Conservation (phyloP, 2,329 filamentous ascomycete species). For the Amauroascus niger region DNA sequence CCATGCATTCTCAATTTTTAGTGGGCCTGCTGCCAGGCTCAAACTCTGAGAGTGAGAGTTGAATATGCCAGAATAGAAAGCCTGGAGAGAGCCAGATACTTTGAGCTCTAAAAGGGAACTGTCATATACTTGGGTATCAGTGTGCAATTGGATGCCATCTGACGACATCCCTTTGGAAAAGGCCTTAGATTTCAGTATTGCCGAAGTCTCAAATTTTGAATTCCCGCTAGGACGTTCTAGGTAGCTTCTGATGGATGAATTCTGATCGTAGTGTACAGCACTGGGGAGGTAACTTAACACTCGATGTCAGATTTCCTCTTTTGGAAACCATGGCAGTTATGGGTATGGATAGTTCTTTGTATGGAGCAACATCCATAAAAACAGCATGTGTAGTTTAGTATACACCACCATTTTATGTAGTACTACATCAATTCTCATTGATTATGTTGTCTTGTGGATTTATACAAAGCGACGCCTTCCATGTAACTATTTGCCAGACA, state of each 20-base stretch:
- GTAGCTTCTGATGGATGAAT: too few relatives aligned
- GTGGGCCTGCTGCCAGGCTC: background rate
- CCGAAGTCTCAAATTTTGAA: background rate
- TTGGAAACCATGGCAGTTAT: background rate
- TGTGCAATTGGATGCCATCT: slow-evolving; percentile 7
- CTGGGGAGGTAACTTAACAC: background rate
- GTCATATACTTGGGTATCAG: slow-evolving; percentile 15
- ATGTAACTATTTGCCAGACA: too few relatives aligned
- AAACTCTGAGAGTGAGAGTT: background rate
- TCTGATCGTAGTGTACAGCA: too few relatives aligned
- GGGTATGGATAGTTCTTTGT: too few relatives aligned
- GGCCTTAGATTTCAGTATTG: background rate
- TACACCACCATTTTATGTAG: too few relatives aligned
- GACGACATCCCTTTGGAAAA: background rate
- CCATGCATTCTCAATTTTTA: slow-evolving; percentile 21
- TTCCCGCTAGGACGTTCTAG: too few relatives aligned
- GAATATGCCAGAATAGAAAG: slow-evolving; percentile 8
- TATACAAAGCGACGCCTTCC: too few relatives aligned
- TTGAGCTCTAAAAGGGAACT: slow-evolving; percentile 16
- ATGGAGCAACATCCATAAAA: background rate
- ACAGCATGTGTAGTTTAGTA: too few relatives aligned
- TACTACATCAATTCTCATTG: too few relatives aligned
- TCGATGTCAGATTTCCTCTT: background rate
- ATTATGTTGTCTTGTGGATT: too few relatives aligned
- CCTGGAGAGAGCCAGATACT: slow-evolving; percentile 18